Base-by-base conservation (phyloP, 139 green algal genomes). In the Marvania coccoides region DNA sequence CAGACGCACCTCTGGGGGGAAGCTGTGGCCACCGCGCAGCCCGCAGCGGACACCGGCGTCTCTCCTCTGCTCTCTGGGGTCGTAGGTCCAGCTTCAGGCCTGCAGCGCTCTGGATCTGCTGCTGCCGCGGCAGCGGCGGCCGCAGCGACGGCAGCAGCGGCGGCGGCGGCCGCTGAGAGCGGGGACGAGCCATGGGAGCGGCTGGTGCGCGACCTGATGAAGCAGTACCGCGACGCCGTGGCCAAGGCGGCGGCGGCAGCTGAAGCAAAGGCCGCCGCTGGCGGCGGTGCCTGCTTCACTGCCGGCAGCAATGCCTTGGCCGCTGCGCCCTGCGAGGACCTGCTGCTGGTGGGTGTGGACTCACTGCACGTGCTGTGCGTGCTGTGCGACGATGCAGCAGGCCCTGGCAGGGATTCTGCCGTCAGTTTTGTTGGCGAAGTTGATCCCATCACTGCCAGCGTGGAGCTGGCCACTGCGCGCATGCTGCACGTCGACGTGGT, bases 1-100 rank as follows among this genome's bases (percentile, higher is more conserved):
- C 64, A 87, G 60, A 58, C 76, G 23, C 72, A 85, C 40, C 63
- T 89, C 36, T 87, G 79, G 74, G 67, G 73, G 57, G 73, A 83
- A 7, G 67, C 82, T 4, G 36, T 87, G 26, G 70, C 69, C 9
- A 65, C 66, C 29, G 70, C 76, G 37, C 33, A 47, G 26, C 42
- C 13, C 4, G 4, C 14, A 14, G 39, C 57, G 7, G 58, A 63
- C 35, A 47, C 29, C 6, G 55, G 40, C 1, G 55, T 29, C 5
- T 67, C 14, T 15, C 66, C 70, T 33, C 70, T 69, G 58, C 60
- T 56, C 10, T 57, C 69, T 1, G 69, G 26, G 14, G 45, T 75
- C 42, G 69, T 70, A 38, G n/a, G n/a, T n/a, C n/a, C n/a, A n/a
- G 58, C 67, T 14, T 51, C 42, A 19, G 42, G 19, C 19, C 19